Base-by-base conservation (phyloP, 2,329 filamentous ascomycete species). In the Hortaea sp. region DNA sequence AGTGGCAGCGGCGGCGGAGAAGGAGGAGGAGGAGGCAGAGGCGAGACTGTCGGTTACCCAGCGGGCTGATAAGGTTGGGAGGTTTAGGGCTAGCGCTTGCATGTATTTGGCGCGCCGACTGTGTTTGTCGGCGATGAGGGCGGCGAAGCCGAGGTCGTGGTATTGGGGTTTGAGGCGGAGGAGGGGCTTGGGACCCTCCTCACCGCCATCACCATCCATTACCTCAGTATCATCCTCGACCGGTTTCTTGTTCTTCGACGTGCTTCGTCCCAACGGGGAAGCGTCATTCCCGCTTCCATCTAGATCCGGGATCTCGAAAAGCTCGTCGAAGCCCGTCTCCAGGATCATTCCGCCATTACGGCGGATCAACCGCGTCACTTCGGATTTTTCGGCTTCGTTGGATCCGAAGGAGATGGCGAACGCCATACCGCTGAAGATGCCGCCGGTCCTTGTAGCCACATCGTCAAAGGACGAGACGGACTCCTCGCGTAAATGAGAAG, bases 71-170 rank as follows among this genome's bases (percentile, higher is more conserved):
- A 98, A 72, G 58, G 89, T 95, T 0, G 92, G 92, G 0, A 98
- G 68, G 1, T 87, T 88, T 0, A 98, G 76, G 0, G 92, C 89
- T 2, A 98, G 76, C 0, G 92, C 92, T 67, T 97, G 89, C 74
- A 97, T 85, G 64, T 92, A 95, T 63, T 97, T 98, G 42, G 82
- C 78, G 52, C 88, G 88, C 41, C 90, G 81, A 5, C 85, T 92
- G 63, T 95, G 85, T 4, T 79, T 78, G 59, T 97, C 87, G 0
- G 89, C 84, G 49, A 98, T 85, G 10, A 97, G 70, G 4, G 88
- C 89, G 0, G 85, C 81, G 60, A 98, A 97, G 0, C 86, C 83
- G 1, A 81, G 70, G 67, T 32, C 69, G 59, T 20, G 76, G 76
- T 20, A 70, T 63, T 7, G 70, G 53, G 1, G 69, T 42, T 58